phyloP scores from a whole-genome alignment of 1,284 basidiomycete species.

The Coniferiporia weirii region DNA sequence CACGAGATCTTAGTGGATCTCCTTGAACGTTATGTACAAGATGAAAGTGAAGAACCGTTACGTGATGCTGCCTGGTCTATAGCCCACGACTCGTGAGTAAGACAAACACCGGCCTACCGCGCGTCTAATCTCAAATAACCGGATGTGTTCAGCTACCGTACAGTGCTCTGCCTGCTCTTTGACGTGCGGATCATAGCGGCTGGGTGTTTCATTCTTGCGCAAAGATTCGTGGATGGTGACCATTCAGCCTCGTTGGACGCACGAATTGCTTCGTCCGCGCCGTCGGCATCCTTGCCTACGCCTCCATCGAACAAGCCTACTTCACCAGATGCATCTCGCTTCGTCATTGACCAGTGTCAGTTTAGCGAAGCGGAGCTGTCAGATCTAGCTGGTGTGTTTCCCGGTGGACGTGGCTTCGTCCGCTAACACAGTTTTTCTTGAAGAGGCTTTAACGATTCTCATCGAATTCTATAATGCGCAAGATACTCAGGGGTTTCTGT shows the following conservation, averaged over 20 bases:
- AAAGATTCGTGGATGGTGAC: conserved; percentile 62
- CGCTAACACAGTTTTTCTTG: conserved; percentile 5
- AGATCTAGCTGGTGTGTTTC: conserved; percentile 49
- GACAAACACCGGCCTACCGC: neutral
- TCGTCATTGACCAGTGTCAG: conserved; percentile 59
- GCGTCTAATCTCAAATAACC: conserved; percentile 10
- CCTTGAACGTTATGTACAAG: conserved; percentile 39
- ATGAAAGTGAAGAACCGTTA: conserved; percentile 41
- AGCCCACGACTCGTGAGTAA: conserved; percentile 75
- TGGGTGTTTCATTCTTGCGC: conserved; percentile 69
- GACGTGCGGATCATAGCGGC: conserved; percentile 63
- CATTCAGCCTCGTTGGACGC: conserved; percentile 68
- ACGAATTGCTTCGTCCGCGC: conserved; percentile 55
- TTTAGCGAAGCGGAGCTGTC: conserved; percentile 54
- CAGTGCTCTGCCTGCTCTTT: conserved; percentile 67
- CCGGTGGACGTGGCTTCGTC: conserved; percentile 15
- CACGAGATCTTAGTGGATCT: conserved; percentile 70
- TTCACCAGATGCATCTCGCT: conserved; percentile 63
- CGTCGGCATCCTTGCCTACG: conserved; percentile 61
- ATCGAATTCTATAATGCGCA: conserved; percentile 70
- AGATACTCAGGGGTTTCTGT: conserved; percentile 42
- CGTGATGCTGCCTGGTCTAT: conserved; percentile 78
- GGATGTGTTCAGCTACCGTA: conserved; percentile 53
- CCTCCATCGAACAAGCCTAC: conserved; percentile 70
- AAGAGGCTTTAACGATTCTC: conserved; percentile 60